These are phyloP conservation scores for Leccinum disarticulatum DNA, from an alignment of 768 basidiomycete species.

Conservation along the genomic window DNA sequence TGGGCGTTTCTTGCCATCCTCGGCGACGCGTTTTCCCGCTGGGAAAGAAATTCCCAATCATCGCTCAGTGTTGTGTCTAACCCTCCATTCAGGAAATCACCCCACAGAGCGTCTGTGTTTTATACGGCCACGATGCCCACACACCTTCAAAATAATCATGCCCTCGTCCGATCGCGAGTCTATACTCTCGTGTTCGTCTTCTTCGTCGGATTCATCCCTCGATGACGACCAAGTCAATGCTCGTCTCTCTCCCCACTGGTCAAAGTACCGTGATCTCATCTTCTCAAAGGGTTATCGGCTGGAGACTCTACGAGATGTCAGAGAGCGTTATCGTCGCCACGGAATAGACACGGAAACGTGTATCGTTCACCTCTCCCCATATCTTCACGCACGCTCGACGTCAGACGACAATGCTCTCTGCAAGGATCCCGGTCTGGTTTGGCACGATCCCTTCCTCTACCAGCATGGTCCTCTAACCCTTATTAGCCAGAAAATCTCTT, in stretches of 20 bases:
- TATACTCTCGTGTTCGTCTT: conserved; percentile 37
- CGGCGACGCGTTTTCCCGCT: background rate
- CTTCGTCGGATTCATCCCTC: conserved; percentile 50
- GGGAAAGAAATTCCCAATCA: background rate
- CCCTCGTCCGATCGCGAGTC: conserved; percentile 57
- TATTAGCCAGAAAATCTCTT: conserved; percentile 70
- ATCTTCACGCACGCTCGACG: conserved; percentile 33
- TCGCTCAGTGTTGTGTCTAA: background rate
- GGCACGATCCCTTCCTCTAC: conserved; percentile 18
- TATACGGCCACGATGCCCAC: conserved; percentile 4
- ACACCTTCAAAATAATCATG: conserved; percentile 38
- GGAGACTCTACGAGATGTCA: conserved; percentile 69
- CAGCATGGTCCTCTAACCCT: conserved; percentile 10
- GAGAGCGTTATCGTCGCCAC: conserved; percentile 49
- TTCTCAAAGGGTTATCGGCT: conserved; percentile 56
- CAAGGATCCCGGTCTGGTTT: conserved; percentile 69
- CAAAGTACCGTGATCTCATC: conserved; percentile 48
- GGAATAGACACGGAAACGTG: conserved; percentile 21
- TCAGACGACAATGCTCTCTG: conserved; percentile 60
- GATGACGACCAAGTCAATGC: conserved; percentile 54
- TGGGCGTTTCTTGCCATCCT: conserved; percentile 7
- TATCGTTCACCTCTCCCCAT: conserved; percentile 30
- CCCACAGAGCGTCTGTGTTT: background rate
- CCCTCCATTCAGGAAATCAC: background rate
- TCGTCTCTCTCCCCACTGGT: conserved; percentile 64